Evolutionary conservation across 345 rosid genomes (phyloP).

Genomic region (Euphorbia tirucalli): DNA sequence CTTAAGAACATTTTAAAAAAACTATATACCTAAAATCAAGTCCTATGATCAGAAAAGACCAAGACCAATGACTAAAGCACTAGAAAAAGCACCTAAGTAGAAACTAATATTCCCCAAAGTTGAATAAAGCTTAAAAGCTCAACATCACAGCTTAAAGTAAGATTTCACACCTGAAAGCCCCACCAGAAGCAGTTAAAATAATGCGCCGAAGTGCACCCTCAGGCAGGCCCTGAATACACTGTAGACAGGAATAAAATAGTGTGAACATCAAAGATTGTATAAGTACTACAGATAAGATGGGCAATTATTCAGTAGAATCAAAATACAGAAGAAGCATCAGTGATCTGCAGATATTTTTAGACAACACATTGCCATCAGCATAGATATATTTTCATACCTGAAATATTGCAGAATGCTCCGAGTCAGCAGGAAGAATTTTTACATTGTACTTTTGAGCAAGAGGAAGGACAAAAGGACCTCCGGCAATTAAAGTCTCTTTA

Average conservation of each 20-base stretch:
- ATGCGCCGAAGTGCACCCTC: conserved; percentile 82
- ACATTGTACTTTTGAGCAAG: conserved; percentile 84
- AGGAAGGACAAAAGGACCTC: conserved; percentile 96
- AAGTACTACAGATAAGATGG: conserved; percentile 13
- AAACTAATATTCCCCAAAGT: background rate
- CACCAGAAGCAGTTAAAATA: conserved; percentile 97
- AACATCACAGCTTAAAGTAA: conserved; percentile 21
- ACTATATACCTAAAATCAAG: background rate
- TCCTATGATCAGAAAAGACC: background rate
- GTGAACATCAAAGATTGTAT: conserved; percentile 6
- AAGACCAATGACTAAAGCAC: background rate
- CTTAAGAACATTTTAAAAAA: background rate
- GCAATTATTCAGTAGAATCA: background rate
- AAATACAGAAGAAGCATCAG: background rate
- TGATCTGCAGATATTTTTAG: background rate
- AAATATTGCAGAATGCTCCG: conserved; percentile 98
- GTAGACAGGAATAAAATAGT: conserved; percentile 25
- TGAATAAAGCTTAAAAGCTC: conserved; percentile 2
- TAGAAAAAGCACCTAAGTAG: background rate
- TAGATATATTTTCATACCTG: conserved; percentile 52
- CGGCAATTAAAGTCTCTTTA: conserved; percentile 95
- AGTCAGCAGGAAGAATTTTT: conserved; percentile 97
- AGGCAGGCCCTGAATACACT: conserved; percentile 96
- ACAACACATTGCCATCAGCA: background rate
- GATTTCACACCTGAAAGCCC: conserved; percentile 81